Evolutionary conservation across 768 basidiomycete genomes (phyloP).

Genomic region (Austroboletus eburneus): DNA sequence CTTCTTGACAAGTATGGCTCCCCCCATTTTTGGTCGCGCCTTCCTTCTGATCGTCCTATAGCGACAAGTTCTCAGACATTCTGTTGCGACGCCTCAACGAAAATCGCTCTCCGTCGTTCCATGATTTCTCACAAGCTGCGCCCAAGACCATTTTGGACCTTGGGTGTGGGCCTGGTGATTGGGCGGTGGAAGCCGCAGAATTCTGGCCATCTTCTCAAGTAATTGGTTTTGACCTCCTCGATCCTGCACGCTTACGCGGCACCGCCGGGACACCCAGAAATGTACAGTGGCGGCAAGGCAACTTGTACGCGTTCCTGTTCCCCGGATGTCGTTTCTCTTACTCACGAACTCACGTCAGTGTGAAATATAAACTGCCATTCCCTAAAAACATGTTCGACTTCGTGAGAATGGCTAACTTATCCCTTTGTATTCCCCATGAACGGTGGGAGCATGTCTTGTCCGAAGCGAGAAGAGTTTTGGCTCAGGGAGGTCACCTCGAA

Average conservation of each 20-base stretch:
- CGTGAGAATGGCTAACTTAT: constrained; percentile 68
- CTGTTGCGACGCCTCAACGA: constrained; percentile 55
- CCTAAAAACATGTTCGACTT: constrained; percentile 60
- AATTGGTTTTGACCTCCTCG: constrained; percentile 63
- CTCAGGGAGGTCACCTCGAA: constrained; percentile 60
- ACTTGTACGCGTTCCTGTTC: constrained; percentile 52
- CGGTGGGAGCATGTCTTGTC: constrained; percentile 56
- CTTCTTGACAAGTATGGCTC: constrained; percentile 53
- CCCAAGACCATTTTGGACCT: constrained; percentile 64
- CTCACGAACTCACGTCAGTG: constrained; percentile 33
- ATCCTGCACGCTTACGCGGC: constrained; percentile 31
- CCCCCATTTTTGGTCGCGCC: background rate
- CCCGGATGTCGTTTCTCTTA: background rate
- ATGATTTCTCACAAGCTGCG: constrained; percentile 43
- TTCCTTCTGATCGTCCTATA: constrained; percentile 26
- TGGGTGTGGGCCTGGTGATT: constrained; percentile 70
- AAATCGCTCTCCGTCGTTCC: constrained; percentile 57
- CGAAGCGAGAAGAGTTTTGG: constrained; percentile 62
- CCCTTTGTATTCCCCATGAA: constrained; percentile 54
- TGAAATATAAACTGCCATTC: constrained; percentile 59
- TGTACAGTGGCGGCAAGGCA: constrained; percentile 53
- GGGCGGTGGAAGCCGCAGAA: constrained; percentile 59
- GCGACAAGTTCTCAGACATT: constrained; percentile 55
- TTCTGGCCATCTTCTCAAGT: constrained; percentile 59
- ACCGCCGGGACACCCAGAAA: constrained; percentile 34